A percentile compares a stretch with the other conserved stretches of the same genome.
Conservation (phyloP, 2,329 filamentous ascomycete species). For the Hypoxylon sp. region DNA sequence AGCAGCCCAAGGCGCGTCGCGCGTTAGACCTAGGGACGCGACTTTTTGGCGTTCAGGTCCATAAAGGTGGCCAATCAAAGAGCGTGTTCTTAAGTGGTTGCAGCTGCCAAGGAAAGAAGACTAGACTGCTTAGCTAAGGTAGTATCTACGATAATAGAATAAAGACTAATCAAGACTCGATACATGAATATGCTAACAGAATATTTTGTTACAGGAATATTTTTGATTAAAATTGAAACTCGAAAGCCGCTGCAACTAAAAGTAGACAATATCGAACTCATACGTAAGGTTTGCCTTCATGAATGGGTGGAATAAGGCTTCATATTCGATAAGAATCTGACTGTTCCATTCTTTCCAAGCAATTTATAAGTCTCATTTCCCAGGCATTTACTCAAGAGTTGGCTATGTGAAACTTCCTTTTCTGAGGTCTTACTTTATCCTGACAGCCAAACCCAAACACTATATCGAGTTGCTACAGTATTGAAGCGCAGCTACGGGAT, state of each 20-base stretch:
- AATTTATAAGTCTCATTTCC: background rate
- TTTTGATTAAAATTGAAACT: constrained; percentile 29
- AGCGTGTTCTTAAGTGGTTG: constrained; percentile 39
- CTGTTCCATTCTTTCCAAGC: background rate
- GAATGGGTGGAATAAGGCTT: background rate
- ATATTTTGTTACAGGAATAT: background rate
- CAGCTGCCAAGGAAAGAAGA: constrained; percentile 32
- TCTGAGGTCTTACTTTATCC: background rate
- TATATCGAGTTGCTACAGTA: background rate
- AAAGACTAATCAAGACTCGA: background rate
- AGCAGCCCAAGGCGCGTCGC: constrained; percentile 31
- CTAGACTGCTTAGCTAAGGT: background rate
- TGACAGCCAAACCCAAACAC: background rate
- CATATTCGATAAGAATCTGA: background rate
- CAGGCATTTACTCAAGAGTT: background rate
- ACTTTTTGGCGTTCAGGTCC: constrained; percentile 28
- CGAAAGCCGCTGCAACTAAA: background rate
- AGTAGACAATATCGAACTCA: background rate
- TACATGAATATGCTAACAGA: background rate
- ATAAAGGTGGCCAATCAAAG: constrained; percentile 30
- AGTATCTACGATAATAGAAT: constrained; percentile 1
- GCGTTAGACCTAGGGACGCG: constrained; percentile 35
- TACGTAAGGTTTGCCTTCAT: background rate
- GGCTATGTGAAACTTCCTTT: no score
- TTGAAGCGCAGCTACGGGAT: background rate